Conservation (phyloP, 1,284 basidiomycete genomes). For the Naganishia sp. region DNA sequence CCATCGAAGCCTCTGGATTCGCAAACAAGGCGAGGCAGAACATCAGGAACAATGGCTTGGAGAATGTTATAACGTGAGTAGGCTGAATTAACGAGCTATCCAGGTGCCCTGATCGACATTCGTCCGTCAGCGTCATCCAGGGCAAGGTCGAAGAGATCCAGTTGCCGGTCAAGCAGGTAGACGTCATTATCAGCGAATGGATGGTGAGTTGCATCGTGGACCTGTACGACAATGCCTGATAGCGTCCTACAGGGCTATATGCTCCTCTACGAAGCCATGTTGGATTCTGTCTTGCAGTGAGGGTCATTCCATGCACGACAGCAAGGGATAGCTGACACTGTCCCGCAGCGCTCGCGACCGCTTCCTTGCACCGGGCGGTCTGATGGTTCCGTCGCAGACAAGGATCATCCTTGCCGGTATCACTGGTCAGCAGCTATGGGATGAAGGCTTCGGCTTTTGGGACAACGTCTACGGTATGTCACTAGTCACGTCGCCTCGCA, state of each 20-base stretch:
- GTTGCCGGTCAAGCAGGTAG: slow-evolving; percentile 70
- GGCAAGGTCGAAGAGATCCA: slow-evolving; percentile 85
- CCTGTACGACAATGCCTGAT: background rate
- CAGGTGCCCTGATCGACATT: background rate
- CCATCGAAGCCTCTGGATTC: slow-evolving; percentile 88
- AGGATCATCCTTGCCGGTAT: slow-evolving; percentile 81
- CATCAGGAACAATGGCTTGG: slow-evolving; percentile 75
- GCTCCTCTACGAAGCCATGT: slow-evolving; percentile 92
- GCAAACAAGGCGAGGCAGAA: slow-evolving; percentile 80
- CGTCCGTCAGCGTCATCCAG: slow-evolving; percentile 65
- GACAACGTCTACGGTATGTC: slow-evolving; percentile 77
- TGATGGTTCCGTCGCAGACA: slow-evolving; percentile 92
- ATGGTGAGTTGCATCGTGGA: slow-evolving; percentile 63
- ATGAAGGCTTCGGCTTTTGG: slow-evolving; percentile 87
- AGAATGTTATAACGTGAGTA: slow-evolving; percentile 70
- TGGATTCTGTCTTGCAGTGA: slow-evolving; percentile 80
- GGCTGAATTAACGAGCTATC: slow-evolving; percentile 3
- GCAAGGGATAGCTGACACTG: background rate
- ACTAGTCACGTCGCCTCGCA: background rate
- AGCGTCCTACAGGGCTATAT: slow-evolving; percentile 63
- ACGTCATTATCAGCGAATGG: slow-evolving; percentile 96
- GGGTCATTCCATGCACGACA: slow-evolving; percentile 22
- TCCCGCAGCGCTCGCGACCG: slow-evolving; percentile 68
- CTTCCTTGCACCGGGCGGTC: slow-evolving; percentile 71
- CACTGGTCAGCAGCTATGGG: slow-evolving; percentile 70